Base-by-base conservation (phyloP, 345 rosid species). In the Conringia planisiliqua region DNA sequence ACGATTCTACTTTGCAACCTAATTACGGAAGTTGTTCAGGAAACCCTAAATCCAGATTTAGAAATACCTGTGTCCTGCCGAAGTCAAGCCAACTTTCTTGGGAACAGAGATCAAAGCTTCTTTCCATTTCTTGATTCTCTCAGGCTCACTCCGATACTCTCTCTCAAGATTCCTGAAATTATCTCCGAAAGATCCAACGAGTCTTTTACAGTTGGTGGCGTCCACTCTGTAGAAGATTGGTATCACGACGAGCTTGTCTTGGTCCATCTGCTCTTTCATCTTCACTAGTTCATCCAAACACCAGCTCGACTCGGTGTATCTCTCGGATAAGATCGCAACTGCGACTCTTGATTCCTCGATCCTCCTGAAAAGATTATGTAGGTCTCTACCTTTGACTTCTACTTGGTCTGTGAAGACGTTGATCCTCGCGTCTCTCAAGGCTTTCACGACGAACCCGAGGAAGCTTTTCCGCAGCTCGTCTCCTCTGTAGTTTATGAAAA, bases 331-430 rank as follows among this genome's bases (percentile, higher is more conserved):
- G 33, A 73, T 64, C 6, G 57, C 71, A 5, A 73, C 26, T 0
- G 77, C 77, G 4, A 73, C 43, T 54, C 27, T 55, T 0, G 77
- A 73, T 14, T 73, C 71, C 13, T 64, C 65, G 48, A 73, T 64
- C 47, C 29, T 73, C 26, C 0, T 42, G 38, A 73, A 73, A n/a
- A 73, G 71, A 55, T 63, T 42, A 2, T 64, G n/a, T 30, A 73
- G 14, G 29, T 55, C 47, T 55, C 10, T 73, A 10, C 77, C 77
- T 33, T 1, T 70, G 12, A 58, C 51, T 11, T 73, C 77, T 3
- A 13, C 26, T 3, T 63, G 38, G 6, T 73, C 77, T 9, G 52
- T 54, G 16, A 63, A 73, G 13, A 73, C 71, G 14, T 73, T 73
- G 58, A 73, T 55, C 46, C 43, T 32, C 14, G 20, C 64, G 7